Evolutionary conservation across 1,139 yeast species (phyloP), one percentile per base, ranked within the genome.

Genomic region (Sporopachydermia cereana): DNA sequence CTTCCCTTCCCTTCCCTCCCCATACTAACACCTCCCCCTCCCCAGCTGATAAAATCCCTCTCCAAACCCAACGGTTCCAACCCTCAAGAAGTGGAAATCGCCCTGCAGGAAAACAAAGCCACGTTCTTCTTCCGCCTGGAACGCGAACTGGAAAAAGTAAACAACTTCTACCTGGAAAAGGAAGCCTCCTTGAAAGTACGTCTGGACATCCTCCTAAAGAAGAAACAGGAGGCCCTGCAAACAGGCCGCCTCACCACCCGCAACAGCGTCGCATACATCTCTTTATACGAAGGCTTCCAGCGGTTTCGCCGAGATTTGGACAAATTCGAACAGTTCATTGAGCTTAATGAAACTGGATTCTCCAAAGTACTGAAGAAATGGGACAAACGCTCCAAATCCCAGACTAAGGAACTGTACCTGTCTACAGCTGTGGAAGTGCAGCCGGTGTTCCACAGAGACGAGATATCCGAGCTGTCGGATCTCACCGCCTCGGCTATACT

Each of bases 371-470:
- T 91, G 54, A 91, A 91, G 60, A 91, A 91, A 66, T 91, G 98
- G 98, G 98, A 91, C 62, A 91, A 91, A 63, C 71, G 97, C 50
- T 86, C 96, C 18, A 88, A 89, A 56, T 84, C 95, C 1, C 95
- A 86, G 54, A 89, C 96, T 7, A 88, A 88, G 59, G 98, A 91
- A 60, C 70, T 91, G 45, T 91, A 89, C 59, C 72, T 91, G 42
- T 80, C 86, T 44, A 80, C 96, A 1, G 96, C 96, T 0, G 96
- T 91, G 9, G 86, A 86, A 51, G 95, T 91, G 2, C 98, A 91
- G 60, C 98, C 98, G 0, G 94, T 89, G 14, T 91, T 91, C 66
- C 95, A 93, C 57, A 77, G 94, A 52, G 83, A 84, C 51, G 93
- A 85, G 54, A 82, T 89, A 45, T 84, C 93, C 43, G 81, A 79